Base-by-base conservation (phyloP, 768 basidiomycete species). In the Floccularia luteovirens region DNA sequence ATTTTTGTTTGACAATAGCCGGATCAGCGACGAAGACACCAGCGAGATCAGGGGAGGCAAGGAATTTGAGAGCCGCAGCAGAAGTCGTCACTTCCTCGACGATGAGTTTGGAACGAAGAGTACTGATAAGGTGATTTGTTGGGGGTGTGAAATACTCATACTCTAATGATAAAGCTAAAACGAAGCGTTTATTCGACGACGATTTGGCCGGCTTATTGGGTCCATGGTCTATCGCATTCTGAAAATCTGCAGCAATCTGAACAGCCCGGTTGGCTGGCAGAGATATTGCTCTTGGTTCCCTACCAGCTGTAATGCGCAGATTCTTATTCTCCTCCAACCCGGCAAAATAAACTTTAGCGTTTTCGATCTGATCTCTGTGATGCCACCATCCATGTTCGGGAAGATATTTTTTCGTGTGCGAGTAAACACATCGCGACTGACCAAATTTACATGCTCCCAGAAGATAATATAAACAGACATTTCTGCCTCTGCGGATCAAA, bases 351-450 rank as follows among this genome's bases (percentile, higher is more conserved):
- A 20, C 10, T 10, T 12, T 24, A 8, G 8, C 22, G 33, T 8
- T 54, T 11, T 43, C 55, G n/a, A 51, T 49, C 45, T 60, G 47
- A 31, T 55, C 54, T 4, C 42, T 39, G 34, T 48, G 50, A 3
- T 48, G 54, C 74, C 74, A 78, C 74, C 74, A 77, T 1, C 74
- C 67, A 17, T 44, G 50, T 23, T 57, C 49, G 2, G 66, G 64
- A 4, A 79, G 64, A 40, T 64, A 68, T 3, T 55, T 55, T 38
- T 59, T 67, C 17, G 66, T 61, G 48, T 79, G 77, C 8, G 66
- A 56, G 46, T 78, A 77, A 4, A 62, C 61, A 46, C 75, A 79
- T 49, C 57, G 60, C 10, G 45, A 36, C 6, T 52, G 51, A 5
- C 62, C 63, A 43, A 59, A 64, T 31, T 59, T 62, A 50, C 66